phyloP scores from a whole-genome alignment of 2,329 filamentous ascomycete genomes.

The Ophiostoma himal-ulmi region DNA sequence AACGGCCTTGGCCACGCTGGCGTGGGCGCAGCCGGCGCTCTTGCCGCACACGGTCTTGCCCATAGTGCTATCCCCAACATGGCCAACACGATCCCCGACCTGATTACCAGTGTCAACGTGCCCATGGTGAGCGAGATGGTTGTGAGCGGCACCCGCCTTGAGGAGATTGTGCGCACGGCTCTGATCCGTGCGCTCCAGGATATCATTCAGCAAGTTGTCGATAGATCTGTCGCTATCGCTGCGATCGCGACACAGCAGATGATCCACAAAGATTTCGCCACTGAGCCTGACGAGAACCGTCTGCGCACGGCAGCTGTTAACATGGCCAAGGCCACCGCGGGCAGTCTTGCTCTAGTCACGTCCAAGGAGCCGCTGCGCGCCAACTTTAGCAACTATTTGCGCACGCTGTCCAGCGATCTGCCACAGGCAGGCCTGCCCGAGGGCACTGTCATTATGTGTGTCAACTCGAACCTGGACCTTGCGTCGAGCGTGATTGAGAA shows the following conservation, averaged over 20 bases:
- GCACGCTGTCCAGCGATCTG: constrained; percentile 60
- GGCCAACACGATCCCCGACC: constrained; percentile 74
- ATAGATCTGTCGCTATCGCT: constrained; percentile 94
- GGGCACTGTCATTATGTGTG: constrained; percentile 95
- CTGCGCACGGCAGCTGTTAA: constrained; percentile 81
- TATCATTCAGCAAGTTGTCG: constrained; percentile 95
- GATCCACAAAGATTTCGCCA: constrained; percentile 92
- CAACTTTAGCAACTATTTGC: constrained; percentile 96
- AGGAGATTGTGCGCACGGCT: constrained; percentile 75
- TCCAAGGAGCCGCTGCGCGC: constrained; percentile 95
- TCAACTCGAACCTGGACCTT: constrained; percentile 92
- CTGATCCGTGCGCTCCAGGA: constrained; percentile 88
- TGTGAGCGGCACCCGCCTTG: constrained; percentile 60
- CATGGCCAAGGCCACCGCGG: constrained; percentile 91
- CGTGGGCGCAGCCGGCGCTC: constrained; percentile 66
- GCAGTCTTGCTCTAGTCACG: constrained; percentile 91
- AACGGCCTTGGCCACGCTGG: constrained; percentile 65
- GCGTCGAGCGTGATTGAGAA: constrained; percentile 93
- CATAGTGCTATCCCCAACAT: constrained; percentile 58
- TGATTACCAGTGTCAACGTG: constrained; percentile 71
- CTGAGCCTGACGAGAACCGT: constrained; percentile 82
- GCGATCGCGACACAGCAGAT: constrained; percentile 95
- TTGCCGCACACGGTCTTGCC: constrained; percentile 39
- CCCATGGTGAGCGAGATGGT: constrained; percentile 77
- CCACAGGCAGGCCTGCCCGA: constrained; percentile 75